A percentile compares a stretch with the other conserved stretches of the same genome.
Conservation (phyloP, 495 filamentous ascomycete genomes). For the Penicillium canescens region DNA sequence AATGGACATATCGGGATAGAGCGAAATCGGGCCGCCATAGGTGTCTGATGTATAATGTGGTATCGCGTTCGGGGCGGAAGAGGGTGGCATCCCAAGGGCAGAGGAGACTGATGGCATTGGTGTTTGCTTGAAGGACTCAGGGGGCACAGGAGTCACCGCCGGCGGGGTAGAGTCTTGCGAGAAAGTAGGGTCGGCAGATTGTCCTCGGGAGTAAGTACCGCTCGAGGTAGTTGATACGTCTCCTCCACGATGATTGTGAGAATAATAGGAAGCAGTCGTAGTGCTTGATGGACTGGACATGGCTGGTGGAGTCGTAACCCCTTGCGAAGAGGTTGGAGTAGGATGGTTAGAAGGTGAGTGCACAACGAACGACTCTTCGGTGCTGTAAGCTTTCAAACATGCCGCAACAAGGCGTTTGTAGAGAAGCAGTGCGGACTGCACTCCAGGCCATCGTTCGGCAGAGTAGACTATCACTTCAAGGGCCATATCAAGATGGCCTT, state of each 20-base stretch:
- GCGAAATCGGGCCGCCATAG: conserved; percentile 18
- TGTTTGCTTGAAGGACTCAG: conserved; percentile 21
- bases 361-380: conserved; percentile 64
- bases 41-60: conserved; percentile 24
- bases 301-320: conserved; percentile 48
- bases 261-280: conserved; percentile 35
- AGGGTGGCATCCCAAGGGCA: conserved; percentile 15
- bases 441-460: conserved; percentile 85
- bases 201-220: conserved; percentile 37
- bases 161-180: conserved; percentile 27
- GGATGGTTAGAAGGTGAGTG: conserved; percentile 58
- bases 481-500: conserved; percentile 66
- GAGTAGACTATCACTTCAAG: conserved; percentile 73
- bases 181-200: conserved; percentile 37
- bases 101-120: conserved; percentile 19
- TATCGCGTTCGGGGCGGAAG: conserved; percentile 10
- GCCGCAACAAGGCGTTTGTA: conserved; percentile 79
- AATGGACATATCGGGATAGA: conserved; percentile 34
- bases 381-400: conserved; percentile 79
- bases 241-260: conserved; percentile 29
- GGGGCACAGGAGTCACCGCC: conserved; percentile 8
- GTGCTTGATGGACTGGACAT: conserved; percentile 52
- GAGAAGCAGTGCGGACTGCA: conserved; percentile 75
- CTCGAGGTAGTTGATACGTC: conserved; percentile 30
- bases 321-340: conserved; percentile 45